phyloP scores from a whole-genome alignment of 139 green algal genomes.

The Tetradesmus obliquus region DNA sequence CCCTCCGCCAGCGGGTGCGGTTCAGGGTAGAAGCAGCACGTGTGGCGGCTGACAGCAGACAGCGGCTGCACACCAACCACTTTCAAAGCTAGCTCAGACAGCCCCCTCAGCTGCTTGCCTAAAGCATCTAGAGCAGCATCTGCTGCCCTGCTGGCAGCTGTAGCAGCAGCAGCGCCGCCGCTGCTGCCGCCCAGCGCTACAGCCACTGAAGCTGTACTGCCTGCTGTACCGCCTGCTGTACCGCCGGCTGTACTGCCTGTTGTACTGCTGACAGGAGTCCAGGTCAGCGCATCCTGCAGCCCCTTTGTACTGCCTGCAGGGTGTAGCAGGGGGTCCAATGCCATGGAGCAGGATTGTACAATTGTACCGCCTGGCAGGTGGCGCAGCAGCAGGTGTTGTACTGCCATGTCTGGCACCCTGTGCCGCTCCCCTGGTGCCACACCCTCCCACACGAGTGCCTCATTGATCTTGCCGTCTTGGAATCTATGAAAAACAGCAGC shows the following conservation, averaged over 20 bases:
- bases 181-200: neutral
- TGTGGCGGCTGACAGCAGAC: constrained; percentile 63
- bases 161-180: constrained; percentile 16
- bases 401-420: constrained; percentile 66
- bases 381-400: constrained; percentile 56
- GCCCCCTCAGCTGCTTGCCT: constrained; percentile 75
- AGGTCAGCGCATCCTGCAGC: constrained; percentile 26
- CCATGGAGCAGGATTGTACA: constrained; percentile 46
- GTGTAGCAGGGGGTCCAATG: constrained; percentile 65
- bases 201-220: neutral
- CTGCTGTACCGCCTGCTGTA: neutral
- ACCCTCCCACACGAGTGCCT: constrained; percentile 83
- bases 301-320: constrained; percentile 5
- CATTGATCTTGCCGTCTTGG: constrained; percentile 81
- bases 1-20: constrained; percentile 75
- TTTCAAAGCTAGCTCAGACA: constrained; percentile 71
- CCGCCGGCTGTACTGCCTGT: neutral
- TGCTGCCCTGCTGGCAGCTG: constrained; percentile 48
- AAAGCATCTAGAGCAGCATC: constrained; percentile 75
- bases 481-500: constrained; percentile 34
- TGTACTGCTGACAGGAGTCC: neutral
- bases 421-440: constrained; percentile 55
- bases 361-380: constrained; percentile 64
- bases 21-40: constrained; percentile 70
- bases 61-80: constrained; percentile 76